These are phyloP conservation scores for Corylus heterophylla DNA, from an alignment of 306 rosid genomes.

Conservation along the genomic window DNA sequence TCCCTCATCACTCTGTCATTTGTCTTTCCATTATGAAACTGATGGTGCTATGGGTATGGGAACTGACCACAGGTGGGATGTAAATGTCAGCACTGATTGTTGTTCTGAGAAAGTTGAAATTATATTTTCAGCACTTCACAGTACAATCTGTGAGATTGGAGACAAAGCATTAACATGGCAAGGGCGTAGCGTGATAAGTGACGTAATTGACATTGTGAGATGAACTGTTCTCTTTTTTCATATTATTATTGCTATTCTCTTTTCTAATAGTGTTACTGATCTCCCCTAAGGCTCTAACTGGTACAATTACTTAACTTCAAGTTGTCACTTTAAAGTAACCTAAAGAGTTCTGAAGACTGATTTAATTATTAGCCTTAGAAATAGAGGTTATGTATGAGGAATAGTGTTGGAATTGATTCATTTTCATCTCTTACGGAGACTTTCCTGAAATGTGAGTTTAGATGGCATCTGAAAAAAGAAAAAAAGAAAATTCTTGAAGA, in stretches of 20 bases:
- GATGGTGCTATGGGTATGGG: conserved; percentile 3
- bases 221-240: conserved; percentile 22
- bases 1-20: neutral
- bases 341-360: too few species aligned
- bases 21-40: conserved; percentile 1
- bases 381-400: too few species aligned
- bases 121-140: conserved; percentile 58
- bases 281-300: too few species aligned
- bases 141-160: conserved; percentile 65
- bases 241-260: conserved; percentile 4
- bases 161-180: conserved; percentile 56
- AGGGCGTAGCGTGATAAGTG: conserved; percentile 52
- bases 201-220: conserved; percentile 69
- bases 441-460: too few species aligned
- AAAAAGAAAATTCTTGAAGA: too few species aligned
- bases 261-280: too few species aligned
- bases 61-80: conserved; percentile 75
- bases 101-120: conserved; percentile 76
- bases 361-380: too few species aligned
- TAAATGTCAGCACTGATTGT: conserved; percentile 42
- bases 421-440: too few species aligned
- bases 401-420: too few species aligned
- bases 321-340: too few species aligned
- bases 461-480: too few species aligned
- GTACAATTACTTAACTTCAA: too few species aligned